Conservation (phyloP, 2,329 filamentous ascomycete genomes). For the Xylariaceae sp. region DNA sequence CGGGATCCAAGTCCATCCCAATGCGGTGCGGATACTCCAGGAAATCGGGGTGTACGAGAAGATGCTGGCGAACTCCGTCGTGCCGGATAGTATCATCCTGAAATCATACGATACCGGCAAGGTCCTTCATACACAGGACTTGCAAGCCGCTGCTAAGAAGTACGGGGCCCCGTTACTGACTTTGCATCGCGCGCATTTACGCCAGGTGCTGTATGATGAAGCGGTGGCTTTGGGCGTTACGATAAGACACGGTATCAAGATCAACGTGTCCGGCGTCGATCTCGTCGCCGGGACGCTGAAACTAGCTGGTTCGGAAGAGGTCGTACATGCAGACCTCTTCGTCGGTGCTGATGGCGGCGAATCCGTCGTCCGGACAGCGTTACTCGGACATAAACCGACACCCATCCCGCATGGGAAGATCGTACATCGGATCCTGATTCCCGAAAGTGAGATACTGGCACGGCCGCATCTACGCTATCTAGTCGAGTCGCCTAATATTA, state of each 20-base stretch:
- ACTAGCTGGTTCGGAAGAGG: slow-evolving; percentile 9
- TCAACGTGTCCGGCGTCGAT: slow-evolving; percentile 12
- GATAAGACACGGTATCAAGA: slow-evolving; percentile 17
- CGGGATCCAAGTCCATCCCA: slow-evolving; percentile 24
- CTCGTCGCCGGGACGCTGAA: slow-evolving; percentile 9
- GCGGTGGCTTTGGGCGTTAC: slow-evolving; percentile 18
- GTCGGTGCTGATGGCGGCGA: slow-evolving; percentile 14
- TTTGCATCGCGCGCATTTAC: slow-evolving; percentile 22
- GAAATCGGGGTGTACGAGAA: slow-evolving; percentile 21
- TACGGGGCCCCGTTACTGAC: slow-evolving; percentile 22
- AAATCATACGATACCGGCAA: slow-evolving; percentile 20
- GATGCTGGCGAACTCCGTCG: slow-evolving; percentile 16
- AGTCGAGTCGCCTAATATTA: slow-evolving; percentile 18
- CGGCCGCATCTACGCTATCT: slow-evolving; percentile 16
- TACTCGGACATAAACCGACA: slow-evolving; percentile 16
- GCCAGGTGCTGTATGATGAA: slow-evolving; percentile 20
- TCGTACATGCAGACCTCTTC: slow-evolving; percentile 12
- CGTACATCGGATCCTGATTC: slow-evolving; percentile 20
- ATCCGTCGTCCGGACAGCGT: slow-evolving; percentile 12
- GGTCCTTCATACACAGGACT: slow-evolving; percentile 20
- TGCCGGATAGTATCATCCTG: slow-evolving; percentile 16
- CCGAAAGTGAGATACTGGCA: slow-evolving; percentile 17
- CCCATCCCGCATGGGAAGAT: slow-evolving; percentile 22
- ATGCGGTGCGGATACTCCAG: slow-evolving; percentile 20
- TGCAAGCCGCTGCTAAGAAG: slow-evolving; percentile 8